Percentiles rank a stretch among this genome's conserved stretches.
These are phyloP conservation scores for Hypericum perforatum DNA, from an alignment of 345 rosid genomes.

Conservation along the genomic window DNA sequence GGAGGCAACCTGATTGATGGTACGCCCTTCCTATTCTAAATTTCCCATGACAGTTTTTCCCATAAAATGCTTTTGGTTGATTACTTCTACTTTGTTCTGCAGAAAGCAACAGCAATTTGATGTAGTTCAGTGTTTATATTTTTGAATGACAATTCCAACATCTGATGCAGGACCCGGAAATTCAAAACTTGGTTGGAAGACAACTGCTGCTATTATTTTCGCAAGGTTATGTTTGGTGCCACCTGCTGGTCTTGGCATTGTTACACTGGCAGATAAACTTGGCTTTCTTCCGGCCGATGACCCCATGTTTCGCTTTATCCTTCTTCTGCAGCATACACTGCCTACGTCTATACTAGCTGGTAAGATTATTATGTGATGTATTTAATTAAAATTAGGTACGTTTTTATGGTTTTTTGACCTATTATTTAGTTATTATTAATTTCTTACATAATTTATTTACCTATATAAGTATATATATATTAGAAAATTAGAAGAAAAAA, in stretches of 20 bases:
- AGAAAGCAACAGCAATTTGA: no score
- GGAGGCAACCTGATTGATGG: slow-evolving; percentile 98
- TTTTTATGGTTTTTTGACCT: no score
- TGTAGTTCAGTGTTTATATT: not conserved
- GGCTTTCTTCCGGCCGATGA: slow-evolving; percentile 93
- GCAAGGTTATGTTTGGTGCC: slow-evolving; percentile 80
- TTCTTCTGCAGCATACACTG: slow-evolving; percentile 92
- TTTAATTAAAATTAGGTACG: no score
- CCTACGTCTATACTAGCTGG: slow-evolving; percentile 96
- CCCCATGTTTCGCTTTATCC: slow-evolving; percentile 88
- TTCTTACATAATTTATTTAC: no score
- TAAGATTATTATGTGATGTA: no score
- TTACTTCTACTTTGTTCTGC: no score
- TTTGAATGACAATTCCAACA: slow-evolving; percentile 7
- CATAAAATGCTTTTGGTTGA: no score
- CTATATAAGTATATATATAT: no score
- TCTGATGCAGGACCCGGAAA: slow-evolving; percentile 80
- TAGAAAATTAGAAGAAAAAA: no score
- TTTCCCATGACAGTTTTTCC: no score
- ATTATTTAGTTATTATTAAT: no score
- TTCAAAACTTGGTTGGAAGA: slow-evolving; percentile 86
- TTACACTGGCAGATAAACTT: slow-evolving; percentile 85
- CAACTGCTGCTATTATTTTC: slow-evolving; percentile 76
- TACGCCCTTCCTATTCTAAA: slow-evolving; percentile 15
- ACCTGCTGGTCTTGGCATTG: slow-evolving; percentile 82